A percentile compares a stretch with the other conserved stretches of the same genome.
phyloP scores from a whole-genome alignment of 345 rosid genomes.

The Viola odorata region DNA sequence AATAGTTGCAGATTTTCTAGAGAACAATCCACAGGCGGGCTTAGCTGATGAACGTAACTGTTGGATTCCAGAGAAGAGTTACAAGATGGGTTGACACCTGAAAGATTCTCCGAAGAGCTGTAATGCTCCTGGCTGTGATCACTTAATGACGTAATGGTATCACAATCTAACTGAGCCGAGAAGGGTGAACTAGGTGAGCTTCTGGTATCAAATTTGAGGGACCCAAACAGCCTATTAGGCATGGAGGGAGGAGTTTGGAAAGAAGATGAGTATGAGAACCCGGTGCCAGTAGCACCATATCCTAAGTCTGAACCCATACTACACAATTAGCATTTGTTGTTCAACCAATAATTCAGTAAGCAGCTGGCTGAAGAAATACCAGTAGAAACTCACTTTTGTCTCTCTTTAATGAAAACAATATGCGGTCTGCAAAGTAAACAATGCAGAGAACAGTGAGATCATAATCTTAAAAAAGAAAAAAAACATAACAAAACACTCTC shows the following conservation, averaged over 20 bases:
- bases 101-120: conserved; percentile 41
- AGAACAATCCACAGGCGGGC: conserved; percentile 30
- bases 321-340: conserved; percentile 25
- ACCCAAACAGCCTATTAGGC: conserved; percentile 31
- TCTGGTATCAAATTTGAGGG: conserved; percentile 31
- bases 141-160: conserved; percentile 33
- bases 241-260: conserved; percentile 28
- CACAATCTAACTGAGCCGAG: conserved; percentile 33
- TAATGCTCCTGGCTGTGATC: conserved; percentile 41
- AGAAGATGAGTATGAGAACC: conserved; percentile 35
- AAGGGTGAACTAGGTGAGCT: conserved; percentile 46
- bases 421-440: conserved; percentile 12
- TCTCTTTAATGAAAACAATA: conserved; percentile 20
- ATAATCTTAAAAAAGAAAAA: background rate
- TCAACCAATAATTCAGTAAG: conserved; percentile 4
- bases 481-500: conserved; percentile 2
- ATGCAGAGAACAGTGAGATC: background rate
- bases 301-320: conserved; percentile 46
- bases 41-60: conserved; percentile 24
- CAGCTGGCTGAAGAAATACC: background rate
- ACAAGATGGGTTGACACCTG: conserved; percentile 45
- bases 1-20: conserved; percentile 15
- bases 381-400: background rate
- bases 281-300: conserved; percentile 35
- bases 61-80: conserved; percentile 38